Base-by-base conservation (phyloP, 257 asterid genomes). In the Thymus quinquecostatus region DNA sequence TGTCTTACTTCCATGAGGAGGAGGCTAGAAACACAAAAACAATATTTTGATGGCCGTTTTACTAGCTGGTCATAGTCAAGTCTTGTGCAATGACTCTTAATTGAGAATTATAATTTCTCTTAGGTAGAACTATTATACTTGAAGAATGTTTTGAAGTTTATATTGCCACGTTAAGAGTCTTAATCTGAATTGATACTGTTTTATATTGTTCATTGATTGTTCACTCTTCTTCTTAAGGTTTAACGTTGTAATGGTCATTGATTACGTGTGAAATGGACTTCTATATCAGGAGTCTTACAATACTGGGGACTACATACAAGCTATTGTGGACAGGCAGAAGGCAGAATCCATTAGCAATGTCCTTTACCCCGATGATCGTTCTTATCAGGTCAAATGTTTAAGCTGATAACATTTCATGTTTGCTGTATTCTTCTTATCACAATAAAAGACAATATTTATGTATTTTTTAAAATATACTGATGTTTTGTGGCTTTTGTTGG, bases 331-430 rank as follows among this genome's bases (percentile, higher is more conserved):
- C 71, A 73, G 83, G 57, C 88, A 83, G 69, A 83, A 83, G 73
- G 88, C 88, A 7, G 88, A 83, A 76, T 73, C 78, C 30, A 83
- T 83, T 61, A 83, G 88, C 77, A 80, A 78, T 62, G 83, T 83
- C 38, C 78, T 83, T 64, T 83, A 83, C 56, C 88, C 88, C 27
- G 85, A 83, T 70, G 88, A 83, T 49, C 88, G 85, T 78, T 78
- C 88, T 73, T 83, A 83, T 79, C 88, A 83, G 85, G 88, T 83
- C 55, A 34, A 41, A 62, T 69, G 64, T 12, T 36, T 41, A 10
- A 2, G 69, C 60, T 36, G 29, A 65, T 64, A 65, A 48, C 36
- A 56, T 13, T 27, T 59, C 14, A 30, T 41, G 29, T 44, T 45
- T 50, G 21, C 40, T 8, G 36, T 57, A 5, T 61, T 48, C 53